Conservation (phyloP, 1,284 basidiomycete species). For the Cutaneotrichosporon sp. region DNA sequence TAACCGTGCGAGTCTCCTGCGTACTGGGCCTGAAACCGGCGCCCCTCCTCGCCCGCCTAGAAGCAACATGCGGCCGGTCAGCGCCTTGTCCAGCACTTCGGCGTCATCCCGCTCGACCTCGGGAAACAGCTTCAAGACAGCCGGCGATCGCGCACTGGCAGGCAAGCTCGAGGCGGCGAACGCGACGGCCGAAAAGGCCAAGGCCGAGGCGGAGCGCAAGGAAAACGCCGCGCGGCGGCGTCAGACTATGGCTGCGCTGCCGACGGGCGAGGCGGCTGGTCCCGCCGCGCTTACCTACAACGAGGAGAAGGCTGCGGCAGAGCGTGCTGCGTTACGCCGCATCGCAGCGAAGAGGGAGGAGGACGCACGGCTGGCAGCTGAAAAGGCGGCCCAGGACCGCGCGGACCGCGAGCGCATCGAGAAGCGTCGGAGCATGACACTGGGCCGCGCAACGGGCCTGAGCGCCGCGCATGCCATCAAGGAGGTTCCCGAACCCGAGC, state of each 20-base stretch:
- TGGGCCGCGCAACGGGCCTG: slow-evolving; percentile 7
- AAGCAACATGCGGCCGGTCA: slow-evolving; percentile 8
- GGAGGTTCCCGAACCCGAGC: slow-evolving; percentile 3
- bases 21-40: slow-evolving; percentile 16
- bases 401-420: slow-evolving; percentile 7
- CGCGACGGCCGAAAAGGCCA: slow-evolving; percentile 3
- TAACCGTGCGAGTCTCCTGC: slow-evolving; percentile 42
- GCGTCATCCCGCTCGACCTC: neutral
- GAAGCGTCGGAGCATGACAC: slow-evolving; percentile 4
- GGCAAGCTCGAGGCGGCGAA: slow-evolving; percentile 7
- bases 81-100: neutral
- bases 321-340: neutral
- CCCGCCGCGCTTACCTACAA: slow-evolving; percentile 4
- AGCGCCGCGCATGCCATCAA: slow-evolving; percentile 4
- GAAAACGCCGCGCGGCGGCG: neutral
- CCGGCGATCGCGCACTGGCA: slow-evolving; percentile 6
- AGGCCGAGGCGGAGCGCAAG: slow-evolving; percentile 9
- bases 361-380: slow-evolving; percentile 1
- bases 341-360: slow-evolving; percentile 2
- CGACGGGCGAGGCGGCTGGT: neutral
- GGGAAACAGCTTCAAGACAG: slow-evolving; percentile 6
- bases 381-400: slow-evolving; percentile 7
- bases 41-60: slow-evolving; percentile 12
- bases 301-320: slow-evolving; percentile 7
- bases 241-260: slow-evolving; percentile 5